Percentiles rank a stretch among this genome's conserved stretches.
These are phyloP conservation scores for Globomyces sp. DNA, from an alignment of 371 early-diverging fungal genomes.

Conservation along the genomic window DNA sequence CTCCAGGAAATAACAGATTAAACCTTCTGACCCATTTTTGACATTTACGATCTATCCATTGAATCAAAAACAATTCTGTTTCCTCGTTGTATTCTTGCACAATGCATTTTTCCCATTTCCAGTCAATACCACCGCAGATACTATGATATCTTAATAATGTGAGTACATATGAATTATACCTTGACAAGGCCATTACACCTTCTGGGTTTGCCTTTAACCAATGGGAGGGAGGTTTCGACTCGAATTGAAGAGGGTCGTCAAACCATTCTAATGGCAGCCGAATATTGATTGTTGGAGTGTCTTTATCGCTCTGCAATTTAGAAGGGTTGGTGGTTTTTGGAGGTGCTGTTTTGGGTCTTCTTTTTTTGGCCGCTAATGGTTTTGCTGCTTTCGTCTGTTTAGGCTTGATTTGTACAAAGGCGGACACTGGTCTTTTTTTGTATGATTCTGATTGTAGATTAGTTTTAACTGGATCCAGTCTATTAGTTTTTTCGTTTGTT, in stretches of 20 bases:
- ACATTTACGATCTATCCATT: conserved; percentile 25
- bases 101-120: conserved; percentile 30
- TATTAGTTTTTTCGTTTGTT: too few relatives aligned
- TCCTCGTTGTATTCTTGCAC: conserved; percentile 25
- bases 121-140: conserved; percentile 18
- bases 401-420: not conserved
- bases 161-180: not conserved
- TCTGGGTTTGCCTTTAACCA: conserved; percentile 20
- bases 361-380: not conserved
- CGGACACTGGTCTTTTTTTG: not conserved
- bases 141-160: conserved; percentile 26
- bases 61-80: conserved; percentile 21
- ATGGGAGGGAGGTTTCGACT: conserved; percentile 24
- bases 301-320: not conserved
- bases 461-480: too few relatives aligned
- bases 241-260: conserved; percentile 29
- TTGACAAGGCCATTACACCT: not conserved
- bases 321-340: not conserved
- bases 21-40: conserved; percentile 32
- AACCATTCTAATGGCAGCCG: conserved; percentile 27
- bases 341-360: not conserved
- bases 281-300: not conserved
- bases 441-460: not conserved
- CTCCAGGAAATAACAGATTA: conserved; percentile 30
- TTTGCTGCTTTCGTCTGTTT: not conserved